phyloP scores from a whole-genome alignment of 2,329 filamentous ascomycete genomes.

The Aureobasidium sp. region DNA sequence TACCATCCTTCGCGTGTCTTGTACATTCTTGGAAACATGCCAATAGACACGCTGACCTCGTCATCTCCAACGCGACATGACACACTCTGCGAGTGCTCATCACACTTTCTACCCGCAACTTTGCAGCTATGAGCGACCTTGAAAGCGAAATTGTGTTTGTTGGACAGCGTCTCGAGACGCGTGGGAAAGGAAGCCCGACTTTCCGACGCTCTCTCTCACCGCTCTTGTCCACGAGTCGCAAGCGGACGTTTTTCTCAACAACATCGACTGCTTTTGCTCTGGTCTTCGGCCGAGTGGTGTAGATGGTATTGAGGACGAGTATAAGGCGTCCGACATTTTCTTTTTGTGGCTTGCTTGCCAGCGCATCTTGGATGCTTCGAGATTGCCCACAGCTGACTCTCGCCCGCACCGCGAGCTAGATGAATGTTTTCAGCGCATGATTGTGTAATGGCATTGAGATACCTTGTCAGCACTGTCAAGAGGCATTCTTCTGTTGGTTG shows the following conservation, averaged over 20 bases:
- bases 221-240: not conserved
- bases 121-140: not conserved
- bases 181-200: not conserved
- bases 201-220: not conserved
- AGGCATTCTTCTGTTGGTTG: not conserved
- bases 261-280: not conserved
- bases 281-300: not conserved
- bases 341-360: slow-evolving; percentile 9
- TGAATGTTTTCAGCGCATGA: not conserved
- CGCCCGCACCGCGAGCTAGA: not conserved
- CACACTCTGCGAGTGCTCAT: not conserved
- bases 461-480: not conserved
- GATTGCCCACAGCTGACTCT: not conserved
- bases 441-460: not conserved
- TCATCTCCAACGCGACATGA: slow-evolving; percentile 4
- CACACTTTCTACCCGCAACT: slow-evolving; percentile 8
- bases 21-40: slow-evolving; percentile 12
- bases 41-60: slow-evolving; percentile 2
- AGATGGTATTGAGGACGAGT: not conserved
- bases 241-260: not conserved
- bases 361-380: not conserved
- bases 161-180: not conserved
- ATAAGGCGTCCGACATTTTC: not conserved
- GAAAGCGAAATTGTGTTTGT: not conserved
- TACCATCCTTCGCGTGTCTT: not conserved